phyloP scores from a whole-genome alignment of 164 flowering plant genomes.

The Protea cynaroides region DNA sequence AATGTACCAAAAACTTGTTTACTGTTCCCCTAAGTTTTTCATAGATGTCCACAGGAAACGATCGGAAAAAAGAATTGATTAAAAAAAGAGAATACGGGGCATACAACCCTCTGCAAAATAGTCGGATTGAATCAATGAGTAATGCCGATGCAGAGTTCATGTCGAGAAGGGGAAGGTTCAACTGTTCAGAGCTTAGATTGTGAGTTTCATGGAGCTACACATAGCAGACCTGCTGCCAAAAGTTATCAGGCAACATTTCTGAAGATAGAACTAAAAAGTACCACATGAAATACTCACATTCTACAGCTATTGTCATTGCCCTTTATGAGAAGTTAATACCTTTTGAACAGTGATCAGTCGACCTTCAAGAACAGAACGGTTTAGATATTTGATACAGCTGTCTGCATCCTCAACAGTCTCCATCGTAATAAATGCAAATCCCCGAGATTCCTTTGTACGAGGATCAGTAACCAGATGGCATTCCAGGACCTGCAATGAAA shows the following conservation, averaged over 20 bases:
- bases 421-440: slow-evolving; percentile 71
- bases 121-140: slow-evolving; percentile 40
- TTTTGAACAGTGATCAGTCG: slow-evolving; percentile 63
- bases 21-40: too few species aligned
- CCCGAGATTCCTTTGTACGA: slow-evolving; percentile 63
- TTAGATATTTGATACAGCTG: slow-evolving; percentile 54
- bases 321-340: slow-evolving; percentile 24
- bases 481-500: slow-evolving; percentile 39
- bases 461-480: slow-evolving; percentile 62
- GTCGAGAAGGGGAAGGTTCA: slow-evolving; percentile 37
- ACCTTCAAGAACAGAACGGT: slow-evolving; percentile 64
- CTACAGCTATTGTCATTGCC: slow-evolving; percentile 2
- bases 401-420: slow-evolving; percentile 51
- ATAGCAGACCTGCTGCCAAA: slow-evolving; percentile 72
- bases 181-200: slow-evolving; percentile 50
- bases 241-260: slow-evolving; percentile 45
- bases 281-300: slow-evolving; percentile 5
- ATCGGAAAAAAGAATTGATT: too few species aligned
- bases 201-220: slow-evolving; percentile 61
- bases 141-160: slow-evolving; percentile 57
- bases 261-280: slow-evolving; percentile 22
- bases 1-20: slow-evolving; percentile 1
- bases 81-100: slow-evolving; percentile 31
- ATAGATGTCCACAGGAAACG: too few species aligned
- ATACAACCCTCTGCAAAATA: slow-evolving; percentile 44